Evolutionary conservation across 2,329 filamentous ascomycete species (phyloP), one percentile per base, ranked within the genome.

Genomic region (Diaporthe eres): DNA sequence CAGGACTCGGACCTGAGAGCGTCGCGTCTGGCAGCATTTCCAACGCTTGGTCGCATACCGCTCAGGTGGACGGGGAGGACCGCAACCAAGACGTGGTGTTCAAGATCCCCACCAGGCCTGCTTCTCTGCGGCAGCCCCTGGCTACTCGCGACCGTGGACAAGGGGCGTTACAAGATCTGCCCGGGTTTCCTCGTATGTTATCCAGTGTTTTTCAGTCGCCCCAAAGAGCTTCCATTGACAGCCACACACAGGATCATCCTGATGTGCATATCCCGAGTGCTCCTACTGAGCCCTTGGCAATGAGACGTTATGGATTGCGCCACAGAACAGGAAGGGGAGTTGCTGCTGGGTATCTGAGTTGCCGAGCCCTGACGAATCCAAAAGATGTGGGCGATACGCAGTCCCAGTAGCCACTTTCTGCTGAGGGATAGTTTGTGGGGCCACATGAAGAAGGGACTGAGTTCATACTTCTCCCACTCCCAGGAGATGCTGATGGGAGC

Each of bases 251-350:
- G 71, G n/a, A 6, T n/a, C 44, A 31, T 28, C 57, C 71, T 72
- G 71, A 63, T 44, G 42, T 51, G 55, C 55, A 8, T 39, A 25
- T 57, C 49, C 8, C 5, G n/a, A 34, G 49, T 8, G 49, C 71
- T 28, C 71, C 71, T 37, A 47, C 37, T 34, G 19, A 65, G 25
- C 71, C 58, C 12, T 44, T 51, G 17, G 31, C 60, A 25, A 73
- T 65, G 58, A 55, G 34, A 9, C 58, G 37, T 13, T 37, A 22
- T 3, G 22, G 31, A 42, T 13, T 8, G 4, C 49, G 17, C 7
- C 31, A 19, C 31, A 28, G 47, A 4, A 17, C 13, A 19, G 25
- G 65, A 39, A n/a, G 9, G 65, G 34, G 49, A 31, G 49, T 55
- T 6, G 34, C 34, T 55, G n/a, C 65, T 42, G 34, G 34, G 17